A percentile compares a stretch with the other conserved stretches of the same genome.
Evolutionary conservation across 75 land plant genomes (phyloP).

Genomic region (Pinus tabuliformis): DNA sequence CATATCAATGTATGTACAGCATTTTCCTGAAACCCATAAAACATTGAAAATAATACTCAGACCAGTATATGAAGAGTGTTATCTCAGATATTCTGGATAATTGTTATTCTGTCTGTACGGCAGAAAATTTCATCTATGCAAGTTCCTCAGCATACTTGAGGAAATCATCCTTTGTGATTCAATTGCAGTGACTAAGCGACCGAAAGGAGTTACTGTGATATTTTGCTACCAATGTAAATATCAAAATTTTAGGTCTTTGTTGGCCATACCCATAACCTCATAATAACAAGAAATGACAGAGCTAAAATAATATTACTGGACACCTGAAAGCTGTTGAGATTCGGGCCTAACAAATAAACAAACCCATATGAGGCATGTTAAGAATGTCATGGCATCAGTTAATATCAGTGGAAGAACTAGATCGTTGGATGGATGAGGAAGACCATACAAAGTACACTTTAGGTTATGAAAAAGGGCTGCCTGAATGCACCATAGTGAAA

Average conservation of each 20-base stretch:
- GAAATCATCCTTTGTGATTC: too few species aligned
- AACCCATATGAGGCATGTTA: too few species aligned
- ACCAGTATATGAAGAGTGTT: background rate
- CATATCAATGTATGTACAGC: background rate
- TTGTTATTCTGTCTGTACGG: background rate
- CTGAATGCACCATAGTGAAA: background rate
- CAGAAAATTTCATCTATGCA: background rate
- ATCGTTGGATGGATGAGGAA: background rate
- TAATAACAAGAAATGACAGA: background rate
- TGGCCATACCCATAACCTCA: background rate
- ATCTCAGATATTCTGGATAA: background rate
- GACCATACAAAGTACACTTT: background rate
- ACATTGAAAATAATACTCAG: background rate
- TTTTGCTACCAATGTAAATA: background rate
- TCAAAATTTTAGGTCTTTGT: background rate
- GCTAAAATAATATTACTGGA: background rate
- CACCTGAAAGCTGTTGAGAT: background rate
- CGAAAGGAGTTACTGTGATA: background rate
- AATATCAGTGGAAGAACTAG: background rate
- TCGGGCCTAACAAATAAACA: too few species aligned
- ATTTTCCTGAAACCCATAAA: background rate
- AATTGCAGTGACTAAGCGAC: background rate
- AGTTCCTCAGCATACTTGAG: background rate
- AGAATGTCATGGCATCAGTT: background rate
- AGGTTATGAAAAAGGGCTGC: background rate